Base-by-base conservation (phyloP, 768 basidiomycete species). In the Termitomyces sp. region DNA sequence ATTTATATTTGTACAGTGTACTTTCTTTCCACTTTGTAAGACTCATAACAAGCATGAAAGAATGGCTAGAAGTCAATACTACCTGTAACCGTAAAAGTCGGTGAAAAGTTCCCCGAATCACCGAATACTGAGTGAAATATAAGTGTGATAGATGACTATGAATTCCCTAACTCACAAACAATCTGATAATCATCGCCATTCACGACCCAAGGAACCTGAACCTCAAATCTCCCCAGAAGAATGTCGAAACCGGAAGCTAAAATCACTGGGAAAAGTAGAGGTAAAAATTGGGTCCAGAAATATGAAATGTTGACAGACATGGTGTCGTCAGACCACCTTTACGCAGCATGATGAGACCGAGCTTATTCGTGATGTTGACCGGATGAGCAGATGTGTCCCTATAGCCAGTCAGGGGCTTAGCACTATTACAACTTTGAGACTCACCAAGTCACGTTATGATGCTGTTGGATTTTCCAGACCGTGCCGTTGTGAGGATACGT, bases 61-160 rank as follows among this genome's bases (percentile, higher is more conserved):
- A 50, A 26, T 37, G 54, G 26, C 34, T 47, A 55, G 13, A 27
- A 2, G 9, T 55, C 46, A 9, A 47, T 14, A 6, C 34, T 46
- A 20, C 55, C 46, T 46, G 32, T 46, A 14, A 55, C 48, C 0
- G 55, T 55, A 29, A 55, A 55, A 6, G 26, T 27, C 34, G 68
- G 67, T 2, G 72, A 72, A 41, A 68, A 68, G 60, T 81, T 73
- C 18, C 79, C 80, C 46, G 79, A 80, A 65, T 80, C 80, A 13
- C 79, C 80, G 41, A 81, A 72, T 49, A 82, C 80, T 82, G 52
- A 41, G 12, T 46, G 22, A 18, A 39, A 34, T 12, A 46, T 36
- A 3, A 37, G 31, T 13, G 14, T 18, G 1, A 47, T 16, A 7
- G n/a, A 26, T 46, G 18, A 4, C 26, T 7, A 39, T 46, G 14